A percentile compares a stretch with the other conserved stretches of the same genome.
Conservation (phyloP, 768 basidiomycete species). For the Tylopilus vinaceipallidus region DNA sequence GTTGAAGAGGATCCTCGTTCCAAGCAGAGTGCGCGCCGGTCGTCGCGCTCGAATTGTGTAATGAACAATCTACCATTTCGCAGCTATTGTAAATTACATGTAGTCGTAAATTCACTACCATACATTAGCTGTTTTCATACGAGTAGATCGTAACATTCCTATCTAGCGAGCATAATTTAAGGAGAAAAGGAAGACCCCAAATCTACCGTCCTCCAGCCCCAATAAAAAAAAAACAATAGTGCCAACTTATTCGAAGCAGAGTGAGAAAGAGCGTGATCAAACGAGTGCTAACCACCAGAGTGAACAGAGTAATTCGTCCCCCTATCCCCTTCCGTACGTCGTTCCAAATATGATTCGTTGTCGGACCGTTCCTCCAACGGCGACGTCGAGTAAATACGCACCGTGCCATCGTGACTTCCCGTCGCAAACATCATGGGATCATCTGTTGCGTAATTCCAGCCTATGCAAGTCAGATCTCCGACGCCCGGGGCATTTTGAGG, state of each 20-base stretch:
- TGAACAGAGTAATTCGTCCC: conserved; percentile 26
- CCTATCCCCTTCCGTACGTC: conserved; percentile 24
- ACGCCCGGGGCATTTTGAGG: conserved; percentile 46
- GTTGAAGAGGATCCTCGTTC: conserved; percentile 1
- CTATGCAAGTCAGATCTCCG: conserved; percentile 75
- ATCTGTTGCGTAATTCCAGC: conserved; percentile 70
- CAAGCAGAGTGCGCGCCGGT: neutral
- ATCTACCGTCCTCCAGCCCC: conserved; percentile 3
- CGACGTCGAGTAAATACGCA: conserved; percentile 68
- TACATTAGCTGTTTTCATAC: conserved; percentile 29
- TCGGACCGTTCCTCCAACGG: conserved; percentile 24
- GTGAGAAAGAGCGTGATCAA: conserved; percentile 3
- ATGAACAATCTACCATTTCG: conserved; percentile 9
- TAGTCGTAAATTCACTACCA: conserved; percentile 19
- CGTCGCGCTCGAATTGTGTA: neutral
- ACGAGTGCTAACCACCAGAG: conserved; percentile 24
- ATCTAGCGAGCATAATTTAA: conserved; percentile 26
- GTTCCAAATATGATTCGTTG: conserved; percentile 24
- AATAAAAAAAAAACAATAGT: conserved; percentile 15
- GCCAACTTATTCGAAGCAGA: neutral
- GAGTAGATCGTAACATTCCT: conserved; percentile 16
- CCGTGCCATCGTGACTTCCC: conserved; percentile 73
- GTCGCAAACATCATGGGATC: conserved; percentile 59
- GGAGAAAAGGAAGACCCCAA: neutral
- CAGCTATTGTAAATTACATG: conserved; percentile 20